phyloP scores from a whole-genome alignment of 345 rosid species.

The Lepidium didymum region DNA sequence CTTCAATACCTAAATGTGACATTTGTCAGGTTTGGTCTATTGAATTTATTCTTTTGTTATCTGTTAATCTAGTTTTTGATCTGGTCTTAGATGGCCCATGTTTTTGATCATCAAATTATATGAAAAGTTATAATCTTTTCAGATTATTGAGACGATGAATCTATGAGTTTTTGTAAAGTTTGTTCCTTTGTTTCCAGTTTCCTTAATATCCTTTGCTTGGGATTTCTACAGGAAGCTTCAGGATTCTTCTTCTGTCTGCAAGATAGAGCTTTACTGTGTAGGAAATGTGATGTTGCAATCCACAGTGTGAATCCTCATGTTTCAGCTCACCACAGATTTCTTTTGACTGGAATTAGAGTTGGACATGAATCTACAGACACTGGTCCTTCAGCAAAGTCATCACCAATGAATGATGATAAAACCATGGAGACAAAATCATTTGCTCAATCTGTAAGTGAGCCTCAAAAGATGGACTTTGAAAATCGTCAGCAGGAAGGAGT shows the following conservation, averaged over 20 bases:
- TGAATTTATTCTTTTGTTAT: too few species aligned
- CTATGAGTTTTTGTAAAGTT: neutral
- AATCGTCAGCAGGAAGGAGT: slow-evolving; percentile 25
- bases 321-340: slow-evolving; percentile 83
- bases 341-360: slow-evolving; percentile 89
- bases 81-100: neutral
- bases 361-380: slow-evolving; percentile 61
- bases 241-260: slow-evolving; percentile 96
- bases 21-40: slow-evolving; percentile 67
- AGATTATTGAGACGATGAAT: neutral
- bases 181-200: neutral
- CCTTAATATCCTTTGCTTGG: neutral
- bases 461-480: slow-evolving; percentile 30
- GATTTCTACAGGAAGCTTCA: slow-evolving; percentile 56
- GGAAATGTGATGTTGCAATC: slow-evolving; percentile 89
- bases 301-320: slow-evolving; percentile 69
- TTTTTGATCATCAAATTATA: neutral
- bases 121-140: neutral
- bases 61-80: neutral
- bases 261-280: slow-evolving; percentile 89
- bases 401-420: slow-evolving; percentile 43
- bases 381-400: slow-evolving; percentile 46
- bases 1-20: slow-evolving; percentile 89
- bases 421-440: slow-evolving; percentile 34
- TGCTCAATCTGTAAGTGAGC: slow-evolving; percentile 27